Conservation (phyloP, 2,329 filamentous ascomycete genomes). For the Pseudonectria buxi region DNA sequence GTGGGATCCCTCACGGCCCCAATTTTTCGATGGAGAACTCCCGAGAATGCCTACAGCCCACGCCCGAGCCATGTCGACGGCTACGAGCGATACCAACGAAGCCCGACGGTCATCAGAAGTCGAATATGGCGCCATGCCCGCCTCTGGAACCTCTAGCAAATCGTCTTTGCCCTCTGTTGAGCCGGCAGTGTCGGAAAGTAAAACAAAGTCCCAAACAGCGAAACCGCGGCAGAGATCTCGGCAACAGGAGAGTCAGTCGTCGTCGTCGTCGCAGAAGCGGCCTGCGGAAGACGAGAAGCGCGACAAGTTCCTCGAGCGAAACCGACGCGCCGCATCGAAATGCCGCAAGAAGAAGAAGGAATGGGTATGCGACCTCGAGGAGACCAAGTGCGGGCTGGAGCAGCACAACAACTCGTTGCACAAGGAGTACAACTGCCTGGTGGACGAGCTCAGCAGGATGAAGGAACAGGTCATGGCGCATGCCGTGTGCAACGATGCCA, state of each 20-base stretch:
- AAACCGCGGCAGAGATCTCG: too few species aligned
- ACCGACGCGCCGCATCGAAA: slow-evolving; percentile 66
- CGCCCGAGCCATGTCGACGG: too few species aligned
- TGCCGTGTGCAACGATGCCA: slow-evolving; percentile 43
- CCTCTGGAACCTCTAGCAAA: too few species aligned
- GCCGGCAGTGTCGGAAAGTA: too few species aligned
- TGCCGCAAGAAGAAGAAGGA: slow-evolving; percentile 62
- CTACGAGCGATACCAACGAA: too few species aligned
- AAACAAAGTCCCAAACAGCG: too few species aligned
- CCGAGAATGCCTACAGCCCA: too few species aligned
- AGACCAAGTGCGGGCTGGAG: slow-evolving; percentile 38
- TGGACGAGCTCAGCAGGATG: slow-evolving; percentile 39
- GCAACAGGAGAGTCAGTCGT: neutral
- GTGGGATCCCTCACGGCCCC: slow-evolving; percentile 7
- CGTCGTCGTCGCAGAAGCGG: neutral
- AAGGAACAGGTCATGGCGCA: slow-evolving; percentile 48
- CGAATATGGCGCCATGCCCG: too few species aligned
- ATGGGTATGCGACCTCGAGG: slow-evolving; percentile 44
- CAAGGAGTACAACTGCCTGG: slow-evolving; percentile 34
- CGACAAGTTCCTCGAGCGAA: slow-evolving; percentile 59
- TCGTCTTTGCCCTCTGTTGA: too few species aligned
- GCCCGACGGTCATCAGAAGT: too few species aligned
- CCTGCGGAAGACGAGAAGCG: slow-evolving; percentile 32
- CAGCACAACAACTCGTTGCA: slow-evolving; percentile 36
- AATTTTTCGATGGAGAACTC: neutral